phyloP scores from a whole-genome alignment of 1,284 basidiomycete species.

The Heliocybe sulcata region DNA sequence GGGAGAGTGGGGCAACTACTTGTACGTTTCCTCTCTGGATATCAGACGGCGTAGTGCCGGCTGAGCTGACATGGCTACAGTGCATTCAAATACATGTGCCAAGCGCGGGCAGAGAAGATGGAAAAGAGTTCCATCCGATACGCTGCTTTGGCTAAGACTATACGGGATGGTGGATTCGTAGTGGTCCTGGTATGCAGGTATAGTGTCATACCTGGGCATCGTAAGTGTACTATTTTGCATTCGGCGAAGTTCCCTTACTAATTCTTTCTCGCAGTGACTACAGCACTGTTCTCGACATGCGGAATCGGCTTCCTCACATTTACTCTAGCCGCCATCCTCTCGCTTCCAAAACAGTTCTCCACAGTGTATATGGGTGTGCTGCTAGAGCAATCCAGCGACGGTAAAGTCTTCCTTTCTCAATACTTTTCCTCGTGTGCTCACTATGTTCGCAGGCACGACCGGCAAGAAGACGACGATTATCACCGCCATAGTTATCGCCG shows the following conservation, averaged over 20 bases:
- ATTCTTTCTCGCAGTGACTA: constrained; percentile 30
- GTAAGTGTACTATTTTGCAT: constrained; percentile 21
- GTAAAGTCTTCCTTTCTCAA: constrained; percentile 12
- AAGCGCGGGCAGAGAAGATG: constrained; percentile 42
- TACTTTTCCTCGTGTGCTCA: background rate
- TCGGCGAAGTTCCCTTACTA: background rate
- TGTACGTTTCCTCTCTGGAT: constrained; percentile 24
- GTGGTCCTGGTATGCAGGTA: constrained; percentile 52
- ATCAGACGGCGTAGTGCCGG: background rate
- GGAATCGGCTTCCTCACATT: constrained; percentile 61
- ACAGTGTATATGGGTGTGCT: constrained; percentile 50
- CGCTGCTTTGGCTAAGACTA: constrained; percentile 53
- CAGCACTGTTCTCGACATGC: constrained; percentile 60
- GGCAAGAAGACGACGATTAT: background rate
- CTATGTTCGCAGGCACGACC: background rate
- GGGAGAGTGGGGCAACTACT: constrained; percentile 58
- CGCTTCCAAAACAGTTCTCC: constrained; percentile 56
- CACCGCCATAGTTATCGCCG: background rate
- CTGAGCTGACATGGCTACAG: constrained; percentile 14
- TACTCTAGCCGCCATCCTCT: constrained; percentile 48
- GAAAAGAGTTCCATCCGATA: constrained; percentile 54
- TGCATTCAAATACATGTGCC: constrained; percentile 39
- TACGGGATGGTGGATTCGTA: constrained; percentile 63
- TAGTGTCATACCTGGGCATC: constrained; percentile 59
- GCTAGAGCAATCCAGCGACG: constrained; percentile 19